Conservation (phyloP, 2,329 filamentous ascomycete species). For the Exutisphaerella laricina region DNA sequence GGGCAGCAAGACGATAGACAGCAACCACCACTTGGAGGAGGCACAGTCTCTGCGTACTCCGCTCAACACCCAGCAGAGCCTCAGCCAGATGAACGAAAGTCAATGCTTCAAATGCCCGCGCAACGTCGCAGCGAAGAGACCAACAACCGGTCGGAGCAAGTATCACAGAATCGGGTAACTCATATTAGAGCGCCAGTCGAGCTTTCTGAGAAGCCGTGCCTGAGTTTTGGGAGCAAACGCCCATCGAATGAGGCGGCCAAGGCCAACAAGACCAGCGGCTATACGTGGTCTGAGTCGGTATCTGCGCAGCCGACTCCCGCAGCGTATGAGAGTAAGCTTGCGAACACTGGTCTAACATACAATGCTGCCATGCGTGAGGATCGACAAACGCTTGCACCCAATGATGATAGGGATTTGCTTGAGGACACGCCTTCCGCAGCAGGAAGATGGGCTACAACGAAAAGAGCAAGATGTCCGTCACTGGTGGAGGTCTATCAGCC, state of each 20-base stretch:
- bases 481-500: slow-evolving; percentile 5
- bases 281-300: slow-evolving; percentile 42
- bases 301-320: too few species aligned
- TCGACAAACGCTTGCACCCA: too few species aligned
- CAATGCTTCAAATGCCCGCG: too few species aligned
- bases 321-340: too few species aligned
- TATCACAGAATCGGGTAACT: neutral
- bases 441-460: slow-evolving; percentile 1
- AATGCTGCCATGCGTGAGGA: too few species aligned
- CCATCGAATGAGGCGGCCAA: slow-evolving; percentile 17
- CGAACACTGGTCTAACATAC: too few species aligned
- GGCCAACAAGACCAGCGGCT: slow-evolving; percentile 27
- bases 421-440: neutral
- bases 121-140: too few species aligned
- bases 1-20: slow-evolving; percentile 31
- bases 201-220: slow-evolving; percentile 33
- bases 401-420: neutral
- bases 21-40: too few species aligned
- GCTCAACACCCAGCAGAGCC: too few species aligned
- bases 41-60: slow-evolving; percentile 45
- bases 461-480: neutral
- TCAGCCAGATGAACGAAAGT: too few species aligned
- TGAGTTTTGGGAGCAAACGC: slow-evolving; percentile 36
- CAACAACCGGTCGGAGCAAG: neutral
- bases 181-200: slow-evolving; percentile 26